Conservation (phyloP, 345 rosid genomes). For the Euclidium syriacum region DNA sequence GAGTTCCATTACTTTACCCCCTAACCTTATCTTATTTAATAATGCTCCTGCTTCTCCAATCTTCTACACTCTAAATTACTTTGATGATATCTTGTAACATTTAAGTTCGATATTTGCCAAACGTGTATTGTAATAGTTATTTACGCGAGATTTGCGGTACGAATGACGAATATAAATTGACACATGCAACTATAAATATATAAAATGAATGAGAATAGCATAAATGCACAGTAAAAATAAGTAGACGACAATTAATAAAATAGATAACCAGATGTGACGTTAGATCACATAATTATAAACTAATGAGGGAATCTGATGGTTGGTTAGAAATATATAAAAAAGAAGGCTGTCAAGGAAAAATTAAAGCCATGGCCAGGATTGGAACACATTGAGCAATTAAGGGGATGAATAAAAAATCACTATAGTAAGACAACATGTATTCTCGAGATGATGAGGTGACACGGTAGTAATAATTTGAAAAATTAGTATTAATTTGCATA, state of each 20-base stretch:
- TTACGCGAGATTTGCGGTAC: slow-evolving; percentile 5
- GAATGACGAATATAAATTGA: background rate
- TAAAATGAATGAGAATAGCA: no score
- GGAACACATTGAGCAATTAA: no score
- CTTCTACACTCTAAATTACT: slow-evolving; percentile 6
- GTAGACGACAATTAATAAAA: background rate
- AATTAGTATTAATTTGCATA: no score
- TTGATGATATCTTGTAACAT: no score
- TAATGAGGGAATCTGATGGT: slow-evolving; percentile 1
- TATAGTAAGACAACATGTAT: no score
- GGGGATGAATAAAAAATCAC: no score
- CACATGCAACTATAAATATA: background rate
- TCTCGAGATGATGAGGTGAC: no score
- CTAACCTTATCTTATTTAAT: background rate
- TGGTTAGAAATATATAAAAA: background rate
- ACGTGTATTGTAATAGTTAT: background rate
- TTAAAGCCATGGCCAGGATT: no score
- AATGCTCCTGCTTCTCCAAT: background rate
- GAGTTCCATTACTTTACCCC: background rate
- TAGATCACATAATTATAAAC: background rate
- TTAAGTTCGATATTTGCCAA: background rate
- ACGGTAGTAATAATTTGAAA: no score
- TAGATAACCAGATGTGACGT: background rate
- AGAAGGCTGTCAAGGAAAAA: background rate
- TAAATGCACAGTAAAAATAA: no score